Base-by-base conservation (phyloP, 192 early-diverging fungal species). In the Chytriomyces confervae region DNA sequence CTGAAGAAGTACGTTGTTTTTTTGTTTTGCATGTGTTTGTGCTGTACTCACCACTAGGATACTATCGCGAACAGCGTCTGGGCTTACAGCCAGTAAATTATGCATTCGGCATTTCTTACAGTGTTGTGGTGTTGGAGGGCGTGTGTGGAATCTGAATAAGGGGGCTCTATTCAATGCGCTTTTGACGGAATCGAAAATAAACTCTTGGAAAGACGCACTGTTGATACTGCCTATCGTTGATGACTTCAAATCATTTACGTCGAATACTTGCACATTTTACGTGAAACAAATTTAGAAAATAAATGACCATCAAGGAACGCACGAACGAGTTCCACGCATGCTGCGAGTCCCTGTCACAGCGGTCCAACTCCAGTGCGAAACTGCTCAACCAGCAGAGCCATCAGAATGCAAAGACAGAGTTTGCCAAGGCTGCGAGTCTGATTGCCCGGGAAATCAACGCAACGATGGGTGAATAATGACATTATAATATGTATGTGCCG, bases 391-490 rank as follows among this genome's bases (percentile, higher is more conserved):
- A 53, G 62, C 46, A 76, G 77, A 78, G 53, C 71, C 79, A 72
- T 29, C 48, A 48, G 83, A 82, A 61, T 72, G 79, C 84, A 62
- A 91, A 88, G 77, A 86, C 92, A 71, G 95, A 97, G 77, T 97
- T 99, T 79, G 86, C 95, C 16, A 81, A 87, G 62, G 93, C 93
- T 72, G 95, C 97, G 6, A 81, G 90, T 4, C 84, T 88, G 20
- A 96, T 99, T 72, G 94, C 92, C 67, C 87, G 91, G 61, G 94
- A 97, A 67, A 97, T 99, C 79, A 93, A 94, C 69, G 80, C 87
- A 61, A 96, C 95, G 7, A 86, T 96, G 5, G 80, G 72, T 74
- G 10, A 20, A 36, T 36, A 36, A 36, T 36, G 36, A 36, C 36
- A 36, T 36, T 36, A 36, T 36, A 1, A 36, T 36, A 1, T 2